These are phyloP conservation scores for Tylopilus sp. DNA, from an alignment of 1,284 basidiomycete genomes.

Conservation along the genomic window DNA sequence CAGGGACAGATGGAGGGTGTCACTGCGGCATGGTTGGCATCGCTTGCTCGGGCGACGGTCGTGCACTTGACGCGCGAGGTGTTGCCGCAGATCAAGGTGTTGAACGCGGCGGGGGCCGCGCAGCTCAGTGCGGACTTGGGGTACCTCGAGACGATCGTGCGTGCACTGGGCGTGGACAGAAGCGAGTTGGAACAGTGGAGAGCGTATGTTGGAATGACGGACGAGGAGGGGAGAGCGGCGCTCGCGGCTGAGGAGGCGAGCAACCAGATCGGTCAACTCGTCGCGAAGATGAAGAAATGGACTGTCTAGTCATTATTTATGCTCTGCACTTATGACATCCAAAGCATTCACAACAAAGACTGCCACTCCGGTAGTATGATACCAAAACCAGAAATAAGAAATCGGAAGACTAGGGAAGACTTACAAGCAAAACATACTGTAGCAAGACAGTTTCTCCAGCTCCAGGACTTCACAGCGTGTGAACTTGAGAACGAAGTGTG, in stretches of 20 bases:
- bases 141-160: slow-evolving; percentile 92
- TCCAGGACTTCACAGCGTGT: no score
- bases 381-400: no score
- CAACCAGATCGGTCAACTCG: slow-evolving; percentile 48
- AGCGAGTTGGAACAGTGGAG: slow-evolving; percentile 82
- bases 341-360: no score
- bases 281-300: slow-evolving; percentile 70
- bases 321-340: no score
- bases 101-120: slow-evolving; percentile 76
- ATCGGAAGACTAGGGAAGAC: no score
- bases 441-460: no score
- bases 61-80: slow-evolving; percentile 75
- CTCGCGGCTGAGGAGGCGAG: slow-evolving; percentile 48
- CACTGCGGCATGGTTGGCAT: slow-evolving; percentile 90
- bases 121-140: slow-evolving; percentile 92
- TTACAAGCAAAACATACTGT: no score
- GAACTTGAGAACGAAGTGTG: no score
- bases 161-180: slow-evolving; percentile 89
- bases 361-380: no score
- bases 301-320: slow-evolving; percentile 15
- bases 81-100: slow-evolving; percentile 68
- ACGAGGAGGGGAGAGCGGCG: slow-evolving; percentile 62
- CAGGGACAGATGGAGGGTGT: slow-evolving; percentile 80
- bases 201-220: slow-evolving; percentile 68
- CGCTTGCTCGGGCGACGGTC: slow-evolving; percentile 85